Conservation (phyloP, 495 filamentous ascomycete species). For the Penicillium samsonianum region DNA sequence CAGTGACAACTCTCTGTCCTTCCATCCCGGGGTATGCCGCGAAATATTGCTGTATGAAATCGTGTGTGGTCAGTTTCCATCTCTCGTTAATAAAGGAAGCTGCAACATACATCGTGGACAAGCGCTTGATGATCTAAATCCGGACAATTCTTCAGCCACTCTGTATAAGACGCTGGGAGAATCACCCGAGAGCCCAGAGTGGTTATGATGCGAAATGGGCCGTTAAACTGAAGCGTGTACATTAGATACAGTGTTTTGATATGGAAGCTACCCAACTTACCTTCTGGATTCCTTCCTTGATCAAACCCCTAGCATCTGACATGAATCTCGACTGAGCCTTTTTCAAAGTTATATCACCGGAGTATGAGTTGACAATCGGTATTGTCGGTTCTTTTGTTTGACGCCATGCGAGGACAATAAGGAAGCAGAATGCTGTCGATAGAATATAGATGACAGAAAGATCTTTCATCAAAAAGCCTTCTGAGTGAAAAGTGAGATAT, state of each 20-base stretch:
- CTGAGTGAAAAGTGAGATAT: neutral
- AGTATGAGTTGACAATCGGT: constrained; percentile 1
- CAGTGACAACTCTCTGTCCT: constrained; percentile 6
- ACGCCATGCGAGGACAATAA: neutral
- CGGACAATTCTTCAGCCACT: constrained; percentile 14
- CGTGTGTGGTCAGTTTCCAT: neutral
- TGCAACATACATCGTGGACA: constrained; percentile 13
- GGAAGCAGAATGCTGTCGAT: neutral
- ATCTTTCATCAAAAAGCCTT: neutral
- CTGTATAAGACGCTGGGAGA: constrained; percentile 13
- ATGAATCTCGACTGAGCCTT: neutral
- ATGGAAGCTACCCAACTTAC: neutral
- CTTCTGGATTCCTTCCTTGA: constrained; percentile 5
- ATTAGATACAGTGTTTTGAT: neutral
- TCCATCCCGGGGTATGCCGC: constrained; percentile 16
- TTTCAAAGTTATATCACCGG: neutral
- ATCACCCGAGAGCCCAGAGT: constrained; percentile 14
- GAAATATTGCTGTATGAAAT: constrained; percentile 17
- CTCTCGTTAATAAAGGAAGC: neutral
- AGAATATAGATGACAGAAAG: neutral
- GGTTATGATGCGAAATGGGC: constrained; percentile 18
- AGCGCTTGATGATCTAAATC: constrained; percentile 18
- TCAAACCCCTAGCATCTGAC: constrained; percentile 2
- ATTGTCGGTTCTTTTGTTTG: neutral
- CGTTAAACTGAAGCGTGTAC: constrained; percentile 9